Evolutionary conservation across 257 asterid species (phyloP).

Genomic region (Rubia yunnanensis): DNA sequence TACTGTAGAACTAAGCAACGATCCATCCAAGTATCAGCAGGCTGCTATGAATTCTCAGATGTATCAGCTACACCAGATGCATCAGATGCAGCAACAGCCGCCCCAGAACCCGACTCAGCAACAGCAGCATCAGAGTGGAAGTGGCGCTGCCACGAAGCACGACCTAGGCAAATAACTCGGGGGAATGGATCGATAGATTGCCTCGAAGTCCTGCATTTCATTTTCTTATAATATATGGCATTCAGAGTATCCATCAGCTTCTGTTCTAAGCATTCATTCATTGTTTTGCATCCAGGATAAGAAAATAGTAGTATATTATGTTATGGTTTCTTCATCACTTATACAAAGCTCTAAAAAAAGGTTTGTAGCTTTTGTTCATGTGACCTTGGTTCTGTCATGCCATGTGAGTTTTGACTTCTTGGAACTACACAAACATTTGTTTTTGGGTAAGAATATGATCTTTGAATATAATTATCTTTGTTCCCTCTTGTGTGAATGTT

Average conservation of each 20-base stretch:
- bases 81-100: slow-evolving; percentile 27
- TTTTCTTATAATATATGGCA: neutral
- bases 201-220: neutral
- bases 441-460: neutral
- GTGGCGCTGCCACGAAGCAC: slow-evolving; percentile 21
- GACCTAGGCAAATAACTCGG: slow-evolving; percentile 25
- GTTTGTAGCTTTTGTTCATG: neutral
- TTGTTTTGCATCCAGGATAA: slow-evolving; percentile 20
- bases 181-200: neutral
- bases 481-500: neutral
- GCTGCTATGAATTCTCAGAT: slow-evolving; percentile 39
- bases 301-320: neutral
- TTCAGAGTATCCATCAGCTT: slow-evolving; percentile 3
- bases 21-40: slow-evolving; percentile 43
- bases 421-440: neutral
- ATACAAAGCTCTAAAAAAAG: neutral
- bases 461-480: neutral
- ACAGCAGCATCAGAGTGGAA: slow-evolving; percentile 29
- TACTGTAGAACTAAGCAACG: slow-evolving; percentile 34
- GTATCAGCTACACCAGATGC: slow-evolving; percentile 36
- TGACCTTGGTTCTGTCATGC: slow-evolving; percentile 6
- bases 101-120: slow-evolving; percentile 9
- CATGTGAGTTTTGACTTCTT: slow-evolving; percentile 5
- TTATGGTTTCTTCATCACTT: neutral
- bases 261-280: slow-evolving; percentile 31